phyloP scores from a whole-genome alignment of 1,284 basidiomycete species.

The Marasmius fiardii region DNA sequence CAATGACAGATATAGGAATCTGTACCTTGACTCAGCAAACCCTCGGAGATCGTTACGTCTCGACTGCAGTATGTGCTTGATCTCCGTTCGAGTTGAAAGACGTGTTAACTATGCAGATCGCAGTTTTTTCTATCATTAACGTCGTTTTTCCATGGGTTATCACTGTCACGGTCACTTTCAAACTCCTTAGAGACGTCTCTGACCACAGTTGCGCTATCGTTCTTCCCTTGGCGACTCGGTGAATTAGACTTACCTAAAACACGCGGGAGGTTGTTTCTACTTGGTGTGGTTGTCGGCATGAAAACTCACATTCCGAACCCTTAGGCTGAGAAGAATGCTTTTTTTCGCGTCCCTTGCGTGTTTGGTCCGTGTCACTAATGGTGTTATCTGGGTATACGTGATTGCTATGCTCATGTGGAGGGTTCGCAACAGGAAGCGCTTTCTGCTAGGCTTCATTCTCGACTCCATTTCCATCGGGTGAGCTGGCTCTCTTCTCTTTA shows the following conservation, averaged over 20 bases:
- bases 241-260: not conserved
- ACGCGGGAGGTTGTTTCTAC: not conserved
- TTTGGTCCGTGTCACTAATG: slow-evolving; percentile 83
- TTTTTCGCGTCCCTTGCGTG: slow-evolving; percentile 73
- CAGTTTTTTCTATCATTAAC: slow-evolving; percentile 82
- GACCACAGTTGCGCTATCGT: slow-evolving; percentile 73
- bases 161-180: slow-evolving; percentile 86
- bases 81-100: slow-evolving; percentile 25
- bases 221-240: slow-evolving; percentile 69
- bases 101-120: not conserved
- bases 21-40: slow-evolving; percentile 59
- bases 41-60: slow-evolving; percentile 57
- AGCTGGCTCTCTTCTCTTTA: slow-evolving; percentile 14
- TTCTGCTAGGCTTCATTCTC: slow-evolving; percentile 30
- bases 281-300: not conserved
- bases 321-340: slow-evolving; percentile 21
- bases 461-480: slow-evolving; percentile 44
- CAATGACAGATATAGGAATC: slow-evolving; percentile 78
- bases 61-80: slow-evolving; percentile 49
- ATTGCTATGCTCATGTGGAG: slow-evolving; percentile 52
- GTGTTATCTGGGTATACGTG: slow-evolving; percentile 80
- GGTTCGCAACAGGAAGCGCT: slow-evolving; percentile 29
- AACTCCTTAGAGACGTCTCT: slow-evolving; percentile 93
- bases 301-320: not conserved
- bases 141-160: slow-evolving; percentile 85